These are phyloP conservation scores for Lactarius quietus DNA, from an alignment of 768 basidiomycete species.

Conservation along the genomic window DNA sequence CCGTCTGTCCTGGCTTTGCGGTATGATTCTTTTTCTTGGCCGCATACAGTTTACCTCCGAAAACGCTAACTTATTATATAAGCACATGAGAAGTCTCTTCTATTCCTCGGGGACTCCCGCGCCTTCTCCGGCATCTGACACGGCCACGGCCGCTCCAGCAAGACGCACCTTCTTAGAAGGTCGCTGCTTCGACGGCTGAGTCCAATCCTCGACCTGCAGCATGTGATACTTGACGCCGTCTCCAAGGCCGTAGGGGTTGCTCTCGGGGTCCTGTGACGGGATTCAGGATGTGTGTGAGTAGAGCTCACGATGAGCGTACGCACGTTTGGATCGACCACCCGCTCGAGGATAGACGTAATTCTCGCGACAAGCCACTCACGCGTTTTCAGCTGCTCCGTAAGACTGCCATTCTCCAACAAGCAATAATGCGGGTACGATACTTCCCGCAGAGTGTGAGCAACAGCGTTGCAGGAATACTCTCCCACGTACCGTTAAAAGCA, in stretches of 20 bases:
- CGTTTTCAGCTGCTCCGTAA: conserved; percentile 86
- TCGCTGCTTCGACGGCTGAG: conserved; percentile 63
- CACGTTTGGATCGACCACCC: conserved; percentile 76
- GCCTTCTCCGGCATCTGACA: conserved; percentile 52
- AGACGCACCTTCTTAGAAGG: conserved; percentile 43
- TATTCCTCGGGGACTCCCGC: background rate
- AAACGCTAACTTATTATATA: too few species aligned
- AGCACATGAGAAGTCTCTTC: too few species aligned
- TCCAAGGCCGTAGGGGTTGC: conserved; percentile 81
- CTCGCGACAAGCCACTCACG: conserved; percentile 93
- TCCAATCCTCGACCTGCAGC: conserved; percentile 92
- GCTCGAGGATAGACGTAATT: conserved; percentile 84
- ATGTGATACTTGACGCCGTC: conserved; percentile 90
- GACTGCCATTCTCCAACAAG: conserved; percentile 74
- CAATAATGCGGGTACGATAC: conserved; percentile 88
- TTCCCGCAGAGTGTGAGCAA: background rate
- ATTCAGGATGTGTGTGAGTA: too few species aligned
- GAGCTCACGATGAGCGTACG: conserved; percentile 30
- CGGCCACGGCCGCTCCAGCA: background rate
- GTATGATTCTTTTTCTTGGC: too few species aligned
- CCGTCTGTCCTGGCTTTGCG: too few species aligned
- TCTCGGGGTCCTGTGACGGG: conserved; percentile 67
- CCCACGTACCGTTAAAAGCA: conserved; percentile 82
- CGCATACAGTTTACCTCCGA: too few species aligned
- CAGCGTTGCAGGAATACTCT: too few species aligned